Conservation (phyloP, 371 early-diverging fungal species). For the Saksenaea vasiformis region DNA sequence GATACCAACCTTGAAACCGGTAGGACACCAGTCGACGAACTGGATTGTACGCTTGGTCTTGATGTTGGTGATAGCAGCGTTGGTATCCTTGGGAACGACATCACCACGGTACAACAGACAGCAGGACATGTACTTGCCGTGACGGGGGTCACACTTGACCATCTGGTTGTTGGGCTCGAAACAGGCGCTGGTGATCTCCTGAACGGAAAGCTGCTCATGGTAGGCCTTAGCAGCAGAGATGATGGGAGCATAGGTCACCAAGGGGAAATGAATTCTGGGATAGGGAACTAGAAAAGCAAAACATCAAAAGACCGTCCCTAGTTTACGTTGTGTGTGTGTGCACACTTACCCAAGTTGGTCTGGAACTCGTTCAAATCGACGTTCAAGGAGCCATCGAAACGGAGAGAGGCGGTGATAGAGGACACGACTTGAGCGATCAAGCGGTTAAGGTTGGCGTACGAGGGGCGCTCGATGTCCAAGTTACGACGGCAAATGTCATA, state of each 20-base stretch:
- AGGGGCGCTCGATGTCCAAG: conserved; percentile 95
- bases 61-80: conserved; percentile 83
- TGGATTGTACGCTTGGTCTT: conserved; percentile 89
- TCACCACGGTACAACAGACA: conserved; percentile 94
- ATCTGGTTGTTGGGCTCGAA: conserved; percentile 95
- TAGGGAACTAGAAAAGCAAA: conserved; percentile 74
- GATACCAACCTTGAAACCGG: conserved; percentile 96
- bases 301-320: neutral
- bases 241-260: conserved; percentile 93
- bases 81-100: conserved; percentile 83
- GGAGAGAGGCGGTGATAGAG: conserved; percentile 97
- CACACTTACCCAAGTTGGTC: conserved; percentile 81
- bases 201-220: conserved; percentile 88
- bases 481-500: conserved; percentile 98
- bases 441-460: conserved; percentile 95
- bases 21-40: conserved; percentile 98
- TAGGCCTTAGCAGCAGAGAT: conserved; percentile 85
- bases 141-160: conserved; percentile 93
- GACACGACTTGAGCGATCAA: conserved; percentile 98
- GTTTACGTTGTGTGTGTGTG: neutral
- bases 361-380: conserved; percentile 96
- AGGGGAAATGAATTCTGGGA: conserved; percentile 95
- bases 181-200: conserved; percentile 89
- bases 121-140: conserved; percentile 96
- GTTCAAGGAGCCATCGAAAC: conserved; percentile 96